These are phyloP conservation scores for Scytalidium lignicola DNA, from an alignment of 2,329 filamentous ascomycete genomes.

Conservation along the genomic window DNA sequence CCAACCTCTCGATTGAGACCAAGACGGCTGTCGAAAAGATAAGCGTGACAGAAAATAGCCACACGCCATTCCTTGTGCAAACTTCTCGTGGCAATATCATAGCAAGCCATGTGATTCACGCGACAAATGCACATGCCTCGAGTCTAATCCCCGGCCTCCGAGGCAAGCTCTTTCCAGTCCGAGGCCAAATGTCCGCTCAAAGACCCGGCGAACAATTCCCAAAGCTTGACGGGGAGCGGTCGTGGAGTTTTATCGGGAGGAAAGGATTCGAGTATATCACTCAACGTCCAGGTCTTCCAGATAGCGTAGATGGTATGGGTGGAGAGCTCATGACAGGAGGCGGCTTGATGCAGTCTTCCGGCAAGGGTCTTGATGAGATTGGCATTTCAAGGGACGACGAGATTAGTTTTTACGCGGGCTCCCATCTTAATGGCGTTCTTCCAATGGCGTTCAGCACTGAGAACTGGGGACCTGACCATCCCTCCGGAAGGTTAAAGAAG, in stretches of 20 bases:
- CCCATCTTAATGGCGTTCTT: constrained; percentile 38
- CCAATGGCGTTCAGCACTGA: constrained; percentile 35
- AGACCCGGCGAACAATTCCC: constrained; percentile 31
- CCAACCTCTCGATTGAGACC: constrained; percentile 33
- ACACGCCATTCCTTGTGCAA: constrained; percentile 36
- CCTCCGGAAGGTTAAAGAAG: constrained; percentile 28
- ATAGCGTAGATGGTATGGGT: constrained; percentile 17
- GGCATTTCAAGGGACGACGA: constrained; percentile 42
- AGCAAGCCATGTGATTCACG: constrained; percentile 49
- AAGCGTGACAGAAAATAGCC: constrained; percentile 5
- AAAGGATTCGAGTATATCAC: constrained; percentile 65
- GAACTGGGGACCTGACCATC: constrained; percentile 28
- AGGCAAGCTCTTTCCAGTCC: constrained; percentile 38
- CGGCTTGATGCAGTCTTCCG: constrained; percentile 38
- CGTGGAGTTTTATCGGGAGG: constrained; percentile 54
- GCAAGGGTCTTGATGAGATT: constrained; percentile 39
- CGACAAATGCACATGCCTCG: constrained; percentile 49
- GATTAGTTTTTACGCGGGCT: constrained; percentile 32
- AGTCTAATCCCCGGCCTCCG: constrained; percentile 46
- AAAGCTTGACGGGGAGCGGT: constrained; percentile 32
- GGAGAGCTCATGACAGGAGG: constrained; percentile 52
- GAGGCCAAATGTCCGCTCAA: constrained; percentile 48
- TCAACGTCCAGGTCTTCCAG: constrained; percentile 31
- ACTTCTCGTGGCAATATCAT: constrained; percentile 40
- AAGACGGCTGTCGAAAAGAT: constrained; percentile 32